These are phyloP conservation scores for Puccinia coronata DNA, from an alignment of 1,284 basidiomycete genomes.

Conservation along the genomic window DNA sequence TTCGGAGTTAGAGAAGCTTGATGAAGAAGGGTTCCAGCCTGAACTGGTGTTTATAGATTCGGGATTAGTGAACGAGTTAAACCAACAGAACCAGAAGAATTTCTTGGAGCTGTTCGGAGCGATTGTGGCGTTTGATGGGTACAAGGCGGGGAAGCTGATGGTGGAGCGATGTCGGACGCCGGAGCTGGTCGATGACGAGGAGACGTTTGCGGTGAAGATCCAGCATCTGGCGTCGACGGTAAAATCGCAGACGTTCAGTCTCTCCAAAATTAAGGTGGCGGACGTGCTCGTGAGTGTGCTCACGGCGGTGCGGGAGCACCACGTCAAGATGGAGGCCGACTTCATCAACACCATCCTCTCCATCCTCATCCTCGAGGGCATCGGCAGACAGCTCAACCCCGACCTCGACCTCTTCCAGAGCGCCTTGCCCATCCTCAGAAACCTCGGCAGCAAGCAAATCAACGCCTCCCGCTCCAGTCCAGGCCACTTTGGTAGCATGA, in stretches of 20 bases:
- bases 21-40: slow-evolving; percentile 77
- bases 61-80: slow-evolving; percentile 85
- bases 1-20: slow-evolving; percentile 68
- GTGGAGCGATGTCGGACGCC: slow-evolving; percentile 91
- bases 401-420: slow-evolving; percentile 88
- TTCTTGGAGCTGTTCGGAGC: slow-evolving; percentile 96
- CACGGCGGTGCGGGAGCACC: slow-evolving; percentile 82
- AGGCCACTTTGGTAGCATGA: slow-evolving; percentile 74
- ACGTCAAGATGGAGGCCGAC: slow-evolving; percentile 98
- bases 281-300: slow-evolving; percentile 88
- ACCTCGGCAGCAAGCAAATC: slow-evolving; percentile 84
- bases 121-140: slow-evolving; percentile 94
- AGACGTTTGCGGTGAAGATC: slow-evolving; percentile 95
- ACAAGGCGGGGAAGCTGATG: slow-evolving; percentile 91
- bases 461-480: slow-evolving; percentile 67
- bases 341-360: slow-evolving; percentile 66
- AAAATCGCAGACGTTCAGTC: slow-evolving; percentile 92
- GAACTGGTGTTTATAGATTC: slow-evolving; percentile 97
- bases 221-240: slow-evolving; percentile 90
- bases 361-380: slow-evolving; percentile 90
- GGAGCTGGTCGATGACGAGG: slow-evolving; percentile 82
- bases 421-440: slow-evolving; percentile 82
- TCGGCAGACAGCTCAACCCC: slow-evolving; percentile 90
- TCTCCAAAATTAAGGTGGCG: slow-evolving; percentile 92
- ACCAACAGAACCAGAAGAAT: slow-evolving; percentile 77